Base-by-base conservation (phyloP, 805 yeast genomes). In the Yarrowia porcina region DNA sequence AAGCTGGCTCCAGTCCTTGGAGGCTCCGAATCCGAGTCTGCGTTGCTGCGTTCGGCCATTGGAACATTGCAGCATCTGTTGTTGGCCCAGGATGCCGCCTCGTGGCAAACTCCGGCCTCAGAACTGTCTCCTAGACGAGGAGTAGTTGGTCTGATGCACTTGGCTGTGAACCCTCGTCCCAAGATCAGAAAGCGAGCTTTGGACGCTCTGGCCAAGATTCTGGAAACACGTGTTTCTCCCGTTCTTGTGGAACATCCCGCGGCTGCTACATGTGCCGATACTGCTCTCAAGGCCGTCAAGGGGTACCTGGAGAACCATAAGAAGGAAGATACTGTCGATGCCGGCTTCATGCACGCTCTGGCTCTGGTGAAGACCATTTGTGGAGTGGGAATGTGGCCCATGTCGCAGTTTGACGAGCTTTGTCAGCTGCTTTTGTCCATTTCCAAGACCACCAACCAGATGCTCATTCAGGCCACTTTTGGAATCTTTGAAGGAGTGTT, bases 131-230 rank as follows among this genome's bases (percentile, higher is more conserved):
- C 97, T 57, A 83, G 82, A 71, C 83, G 96, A 79, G 97, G 94
- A 44, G 76, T 91, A 64, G 80, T 82, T 39, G 96, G 93, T 49
- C 75, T 92, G 64, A 75, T 92, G 64, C 90, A 89, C 72, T 79
- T 90, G 65, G 83, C 93, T 0, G 76, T 89, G 44, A 97, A 94
- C 74, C 87, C 88, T 49, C 83, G 98, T 72, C 99, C 99, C 36
- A 94, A 94, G 70, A 96, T 94, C 12, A 84, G 99, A 73, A 90
- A 88, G 82, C 87, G 97, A 78, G 96, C 98, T 1, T 88, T 86
- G 69, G 99, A 94, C 64, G 89, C 97, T 1, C 80, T 94, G n/a
- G 76, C 80, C 54, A 80, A 78, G 3, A 77, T 94, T 30, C 76
- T 94, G 65, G 67, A 76, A 2, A 81, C 81, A 65, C 87, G 89